phyloP scores from a whole-genome alignment of 345 rosid genomes.

The Corymbia maculata region DNA sequence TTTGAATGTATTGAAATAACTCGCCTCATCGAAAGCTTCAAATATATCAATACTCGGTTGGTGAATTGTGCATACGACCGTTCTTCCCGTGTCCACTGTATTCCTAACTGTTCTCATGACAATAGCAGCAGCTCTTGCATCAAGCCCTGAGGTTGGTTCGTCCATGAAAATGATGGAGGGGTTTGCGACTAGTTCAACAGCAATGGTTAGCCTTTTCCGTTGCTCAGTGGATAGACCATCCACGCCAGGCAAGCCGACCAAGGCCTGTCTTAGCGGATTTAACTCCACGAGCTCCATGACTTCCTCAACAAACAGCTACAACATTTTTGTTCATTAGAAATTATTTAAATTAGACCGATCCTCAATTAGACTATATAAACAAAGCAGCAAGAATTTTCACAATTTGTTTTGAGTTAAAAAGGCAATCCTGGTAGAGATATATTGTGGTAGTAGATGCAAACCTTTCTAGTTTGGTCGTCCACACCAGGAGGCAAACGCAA shows the following conservation, averaged over 20 bases:
- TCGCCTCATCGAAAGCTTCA: constrained; percentile 89
- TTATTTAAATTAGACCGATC: background rate
- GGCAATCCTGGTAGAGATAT: background rate
- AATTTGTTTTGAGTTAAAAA: background rate
- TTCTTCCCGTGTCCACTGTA: constrained; percentile 90
- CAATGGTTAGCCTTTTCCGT: constrained; percentile 83
- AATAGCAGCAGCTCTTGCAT: constrained; percentile 94
- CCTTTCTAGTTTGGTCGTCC: constrained; percentile 27
- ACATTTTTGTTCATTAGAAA: background rate
- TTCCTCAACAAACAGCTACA: constrained; percentile 77
- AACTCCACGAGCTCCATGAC: constrained; percentile 91
- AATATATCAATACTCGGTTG: constrained; percentile 93
- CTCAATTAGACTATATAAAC: background rate
- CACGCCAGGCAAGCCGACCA: constrained; percentile 84
- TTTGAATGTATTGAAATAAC: background rate
- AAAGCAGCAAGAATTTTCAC: background rate
- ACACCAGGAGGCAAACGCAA: constrained; percentile 34
- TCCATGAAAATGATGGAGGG: constrained; percentile 95
- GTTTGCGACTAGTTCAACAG: constrained; percentile 91
- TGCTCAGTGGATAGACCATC: constrained; percentile 86
- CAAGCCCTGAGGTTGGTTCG: constrained; percentile 93
- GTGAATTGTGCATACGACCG: constrained; percentile 91
- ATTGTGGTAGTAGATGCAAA: background rate
- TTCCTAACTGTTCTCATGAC: constrained; percentile 90
- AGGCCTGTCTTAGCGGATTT: constrained; percentile 41